Percentiles rank a stretch among this genome's conserved stretches.
These are phyloP conservation scores for Thyridium curvatum DNA, from an alignment of 2,329 filamentous ascomycete species.

Conservation along the genomic window DNA sequence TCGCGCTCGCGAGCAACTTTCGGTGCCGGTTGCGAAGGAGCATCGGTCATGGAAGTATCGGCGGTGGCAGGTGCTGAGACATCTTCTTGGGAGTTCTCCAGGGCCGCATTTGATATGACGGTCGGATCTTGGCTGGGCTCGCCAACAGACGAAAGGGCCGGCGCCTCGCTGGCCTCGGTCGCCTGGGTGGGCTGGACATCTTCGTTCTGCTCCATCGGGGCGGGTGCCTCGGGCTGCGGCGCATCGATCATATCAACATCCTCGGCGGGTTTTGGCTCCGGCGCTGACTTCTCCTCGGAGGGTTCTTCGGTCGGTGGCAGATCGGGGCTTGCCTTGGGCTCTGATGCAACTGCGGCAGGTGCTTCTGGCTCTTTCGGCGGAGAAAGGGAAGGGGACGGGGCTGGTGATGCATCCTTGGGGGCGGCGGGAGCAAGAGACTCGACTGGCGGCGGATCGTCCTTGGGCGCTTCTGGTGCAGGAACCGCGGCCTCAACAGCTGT, in stretches of 20 bases:
- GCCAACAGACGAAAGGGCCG: constrained; percentile 15
- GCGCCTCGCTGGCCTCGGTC: constrained; percentile 12
- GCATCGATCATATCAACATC: constrained; percentile 24
- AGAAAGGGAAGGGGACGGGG: too few species aligned
- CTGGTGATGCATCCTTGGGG: not conserved
- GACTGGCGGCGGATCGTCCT: not conserved
- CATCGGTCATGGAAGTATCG: constrained; percentile 36
- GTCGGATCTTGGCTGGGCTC: constrained; percentile 28
- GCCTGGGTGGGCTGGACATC: constrained; percentile 14
- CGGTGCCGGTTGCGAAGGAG: constrained; percentile 29
- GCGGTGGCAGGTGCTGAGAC: constrained; percentile 17
- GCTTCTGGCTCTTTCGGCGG: not conserved
- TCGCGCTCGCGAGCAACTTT: constrained; percentile 74
- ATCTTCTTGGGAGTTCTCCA: constrained; percentile 25
- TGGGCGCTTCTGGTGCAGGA: not conserved
- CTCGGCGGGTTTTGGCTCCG: not conserved
- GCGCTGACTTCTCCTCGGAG: not conserved
- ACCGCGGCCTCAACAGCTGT: not conserved
- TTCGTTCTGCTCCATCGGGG: constrained; percentile 6
- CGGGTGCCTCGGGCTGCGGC: constrained; percentile 8
- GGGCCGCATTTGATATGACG: constrained; percentile 30
- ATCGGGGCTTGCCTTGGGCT: not conserved
- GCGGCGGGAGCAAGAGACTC: not conserved
- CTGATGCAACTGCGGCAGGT: not conserved
- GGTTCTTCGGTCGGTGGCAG: not conserved